Evolutionary conservation across 1,284 basidiomycete species (phyloP).

Genomic region (Cutaneotrichosporon spelunceum): DNA sequence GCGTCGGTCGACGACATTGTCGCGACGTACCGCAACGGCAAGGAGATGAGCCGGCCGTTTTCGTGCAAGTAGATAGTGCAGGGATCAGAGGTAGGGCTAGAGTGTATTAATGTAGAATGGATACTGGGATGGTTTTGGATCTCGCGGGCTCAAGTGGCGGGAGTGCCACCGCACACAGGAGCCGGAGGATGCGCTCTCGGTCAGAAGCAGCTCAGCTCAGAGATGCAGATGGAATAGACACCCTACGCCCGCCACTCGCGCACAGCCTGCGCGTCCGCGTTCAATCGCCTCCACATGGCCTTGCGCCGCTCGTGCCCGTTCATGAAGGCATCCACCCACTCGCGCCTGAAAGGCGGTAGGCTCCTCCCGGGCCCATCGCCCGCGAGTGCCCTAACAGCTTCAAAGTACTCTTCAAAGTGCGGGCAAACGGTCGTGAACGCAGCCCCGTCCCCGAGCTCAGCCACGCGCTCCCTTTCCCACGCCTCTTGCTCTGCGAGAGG

Average conservation of each 20-base stretch:
- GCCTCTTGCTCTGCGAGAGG: not conserved
- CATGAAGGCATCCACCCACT: conserved; percentile 14
- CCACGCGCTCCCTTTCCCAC: conserved; percentile 15
- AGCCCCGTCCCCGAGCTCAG: conserved; percentile 9
- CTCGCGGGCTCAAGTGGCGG: too few relatives aligned
- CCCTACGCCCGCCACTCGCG: not conserved
- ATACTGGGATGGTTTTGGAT: too few relatives aligned
- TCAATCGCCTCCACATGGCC: conserved; percentile 15
- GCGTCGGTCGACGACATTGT: conserved; percentile 16
- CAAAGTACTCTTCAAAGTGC: conserved; percentile 20
- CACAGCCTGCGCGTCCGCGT: not conserved
- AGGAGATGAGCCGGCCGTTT: conserved; percentile 15
- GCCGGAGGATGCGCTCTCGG: too few relatives aligned
- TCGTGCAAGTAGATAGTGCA: conserved; percentile 16
- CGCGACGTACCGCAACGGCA: conserved; percentile 11
- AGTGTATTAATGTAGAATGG: too few relatives aligned
- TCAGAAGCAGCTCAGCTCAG: not conserved
- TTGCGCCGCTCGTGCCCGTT: conserved; percentile 15
- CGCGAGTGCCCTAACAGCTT: conserved; percentile 5
- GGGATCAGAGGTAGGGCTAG: too few relatives aligned
- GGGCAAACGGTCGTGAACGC: conserved; percentile 8
- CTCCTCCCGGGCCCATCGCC: conserved; percentile 7
- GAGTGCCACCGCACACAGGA: too few relatives aligned
- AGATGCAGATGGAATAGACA: not conserved
- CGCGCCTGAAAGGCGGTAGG: conserved; percentile 13